These are phyloP conservation scores for Curvularia lunata DNA, from an alignment of 2,329 filamentous ascomycete genomes.

Conservation along the genomic window DNA sequence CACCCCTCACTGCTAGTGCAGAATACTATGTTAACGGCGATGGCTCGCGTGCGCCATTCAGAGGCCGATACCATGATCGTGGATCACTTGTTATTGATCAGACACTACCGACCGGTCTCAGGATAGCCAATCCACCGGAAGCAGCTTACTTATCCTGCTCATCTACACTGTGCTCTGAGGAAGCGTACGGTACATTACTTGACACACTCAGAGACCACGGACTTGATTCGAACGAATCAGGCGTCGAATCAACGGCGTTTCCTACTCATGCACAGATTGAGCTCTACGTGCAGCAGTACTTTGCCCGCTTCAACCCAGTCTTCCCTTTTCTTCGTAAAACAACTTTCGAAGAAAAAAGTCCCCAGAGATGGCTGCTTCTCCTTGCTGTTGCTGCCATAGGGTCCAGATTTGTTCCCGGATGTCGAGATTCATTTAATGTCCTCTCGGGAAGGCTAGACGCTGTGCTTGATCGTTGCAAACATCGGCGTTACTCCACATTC, in stretches of 20 bases:
- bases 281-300: constrained; percentile 33
- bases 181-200: constrained; percentile 5
- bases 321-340: constrained; percentile 40
- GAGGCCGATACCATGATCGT: constrained; percentile 1
- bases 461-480: constrained; percentile 3
- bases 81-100: not conserved
- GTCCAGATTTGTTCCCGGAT: constrained; percentile 26
- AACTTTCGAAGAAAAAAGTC: constrained; percentile 18
- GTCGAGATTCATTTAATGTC: not conserved
- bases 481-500: not conserved
- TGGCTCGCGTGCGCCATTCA: not conserved
- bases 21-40: not conserved
- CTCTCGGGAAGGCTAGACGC: not conserved
- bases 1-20: not conserved
- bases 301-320: constrained; percentile 35
- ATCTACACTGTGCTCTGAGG: not conserved
- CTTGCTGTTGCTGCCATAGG: constrained; percentile 39
- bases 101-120: not conserved
- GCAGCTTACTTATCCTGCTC: not conserved
- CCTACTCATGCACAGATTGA: constrained; percentile 29
- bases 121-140: not conserved
- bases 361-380: constrained; percentile 25
- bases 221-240: not conserved
- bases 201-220: not conserved
- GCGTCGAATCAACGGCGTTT: constrained; percentile 14